Base-by-base conservation (phyloP, 495 filamentous ascomycete species). In the Penicillium simplicissimum region DNA sequence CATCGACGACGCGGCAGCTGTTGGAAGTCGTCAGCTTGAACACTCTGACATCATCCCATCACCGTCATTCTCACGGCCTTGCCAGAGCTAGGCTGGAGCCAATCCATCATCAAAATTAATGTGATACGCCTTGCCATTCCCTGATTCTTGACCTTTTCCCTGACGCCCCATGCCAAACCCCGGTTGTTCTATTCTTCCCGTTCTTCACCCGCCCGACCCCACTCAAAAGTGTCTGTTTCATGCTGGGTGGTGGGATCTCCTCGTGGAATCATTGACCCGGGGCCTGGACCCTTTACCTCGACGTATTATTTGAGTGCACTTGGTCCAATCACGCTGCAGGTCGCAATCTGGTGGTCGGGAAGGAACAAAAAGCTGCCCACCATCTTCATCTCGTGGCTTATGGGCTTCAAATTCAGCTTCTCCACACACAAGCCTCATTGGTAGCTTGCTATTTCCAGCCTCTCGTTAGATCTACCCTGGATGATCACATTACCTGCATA, bases 31-130 rank as follows among this genome's bases (percentile, higher is more conserved):
- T 31, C 45, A 36, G 25, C 25, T 14, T 23, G 37, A 47, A 5
- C 19, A 11, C 21, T 33, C 52, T 66, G 60, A 66, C 64, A 63
- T 66, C 64, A 66, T 60, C 21, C 25, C 23, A 23, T 47, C 21
- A 49, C 28, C 25, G 23, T 15, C 14, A 25, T 14, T 49, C 14
- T 49, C 45, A 49, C 25, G 21, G 45, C 11, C 1, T 28, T n/a
- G 21, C 11, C 19, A 13, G 11, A 31, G 21, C 11, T 28, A 31
- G 45, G 11, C 45, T 14, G 23, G 45, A 28, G 23, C 14, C 23
- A 31, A 15, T 11, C 23, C 15, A 13, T 49, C 21, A 49, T 13
- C 23, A 13, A 31, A 7, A 25, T 6, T 31, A 49, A 49, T 49
- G 23, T 49, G 45, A 49, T 45, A 21, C 23, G 8, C 45, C 23